Percentiles rank a stretch among this genome's conserved stretches.
These are phyloP conservation scores for Lactarius vividus DNA, from an alignment of 768 basidiomycete genomes.

Conservation along the genomic window DNA sequence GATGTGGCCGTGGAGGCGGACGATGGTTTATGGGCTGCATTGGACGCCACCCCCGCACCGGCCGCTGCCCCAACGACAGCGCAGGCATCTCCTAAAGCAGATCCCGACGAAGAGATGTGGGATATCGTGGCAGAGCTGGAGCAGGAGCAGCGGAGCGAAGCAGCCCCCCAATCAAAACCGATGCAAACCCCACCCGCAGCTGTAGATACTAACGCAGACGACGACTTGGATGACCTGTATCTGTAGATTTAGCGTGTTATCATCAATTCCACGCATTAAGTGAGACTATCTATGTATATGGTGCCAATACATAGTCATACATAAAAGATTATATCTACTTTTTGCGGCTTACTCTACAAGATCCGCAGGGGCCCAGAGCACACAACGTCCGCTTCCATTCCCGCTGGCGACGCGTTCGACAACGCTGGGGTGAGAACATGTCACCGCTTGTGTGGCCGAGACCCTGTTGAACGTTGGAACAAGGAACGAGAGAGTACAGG, in stretches of 20 bases:
- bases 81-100: slow-evolving; percentile 23
- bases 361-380: slow-evolving; percentile 67
- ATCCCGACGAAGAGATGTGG: slow-evolving; percentile 72
- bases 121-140: slow-evolving; percentile 60
- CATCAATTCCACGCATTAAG: background rate
- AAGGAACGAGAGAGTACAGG: background rate
- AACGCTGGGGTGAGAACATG: slow-evolving; percentile 75
- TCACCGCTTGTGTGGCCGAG: slow-evolving; percentile 86
- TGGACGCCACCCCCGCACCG: slow-evolving; percentile 24
- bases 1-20: slow-evolving; percentile 33
- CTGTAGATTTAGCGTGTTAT: slow-evolving; percentile 28
- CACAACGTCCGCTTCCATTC: slow-evolving; percentile 75
- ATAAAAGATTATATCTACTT: background rate
- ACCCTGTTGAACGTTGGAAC: slow-evolving; percentile 45
- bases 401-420: slow-evolving; percentile 75
- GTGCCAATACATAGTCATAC: slow-evolving; percentile 1
- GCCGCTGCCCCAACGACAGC: slow-evolving; percentile 8
- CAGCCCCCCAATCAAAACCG: background rate
- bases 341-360: background rate
- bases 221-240: slow-evolving; percentile 65
- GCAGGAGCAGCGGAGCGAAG: slow-evolving; percentile 25
- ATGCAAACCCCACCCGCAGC: background rate
- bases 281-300: background rate
- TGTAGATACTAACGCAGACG: slow-evolving; percentile 10
- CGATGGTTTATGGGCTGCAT: slow-evolving; percentile 40